A percentile compares a stretch with the other conserved stretches of the same genome.
Evolutionary conservation across 345 rosid genomes (phyloP).

Genomic region (Combretum micranthum): DNA sequence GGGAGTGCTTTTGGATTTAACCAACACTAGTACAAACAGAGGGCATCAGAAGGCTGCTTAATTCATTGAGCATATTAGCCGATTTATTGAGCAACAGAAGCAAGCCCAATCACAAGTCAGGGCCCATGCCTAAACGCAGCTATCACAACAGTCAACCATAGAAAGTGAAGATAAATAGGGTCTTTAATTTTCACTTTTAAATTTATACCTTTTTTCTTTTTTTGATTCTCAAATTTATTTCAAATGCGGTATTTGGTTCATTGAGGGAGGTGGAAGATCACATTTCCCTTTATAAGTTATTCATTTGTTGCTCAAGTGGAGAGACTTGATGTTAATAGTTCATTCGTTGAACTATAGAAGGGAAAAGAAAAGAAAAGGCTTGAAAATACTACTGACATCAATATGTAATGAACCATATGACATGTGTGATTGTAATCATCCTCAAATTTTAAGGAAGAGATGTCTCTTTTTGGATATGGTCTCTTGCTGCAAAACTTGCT

Average conservation of each 20-base stretch:
- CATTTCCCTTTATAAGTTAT: no score
- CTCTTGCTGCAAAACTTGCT: background rate
- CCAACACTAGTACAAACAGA: constrained; percentile 82
- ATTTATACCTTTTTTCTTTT: constrained; percentile 10
- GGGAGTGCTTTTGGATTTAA: constrained; percentile 69
- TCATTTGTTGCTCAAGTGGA: no score
- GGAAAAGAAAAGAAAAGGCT: no score
- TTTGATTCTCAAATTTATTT: constrained; percentile 6
- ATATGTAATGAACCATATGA: no score
- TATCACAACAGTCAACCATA: no score
- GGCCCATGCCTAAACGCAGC: background rate
- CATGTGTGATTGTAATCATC: no score
- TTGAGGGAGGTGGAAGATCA: no score
- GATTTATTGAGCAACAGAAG: constrained; percentile 65
- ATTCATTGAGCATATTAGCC: constrained; percentile 71
- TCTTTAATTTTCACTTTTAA: constrained; percentile 14
- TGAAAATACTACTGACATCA: no score
- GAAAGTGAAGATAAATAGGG: constrained; percentile 14
- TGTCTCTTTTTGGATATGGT: background rate
- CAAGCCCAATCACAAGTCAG: constrained; percentile 31
- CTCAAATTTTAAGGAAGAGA: no score
- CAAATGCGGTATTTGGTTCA: no score
- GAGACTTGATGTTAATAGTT: no score
- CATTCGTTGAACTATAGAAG: no score
- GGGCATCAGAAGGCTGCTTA: constrained; percentile 93